Conservation (phyloP, 108 stramenopile genomes). For the Conticribra guillardii region DNA sequence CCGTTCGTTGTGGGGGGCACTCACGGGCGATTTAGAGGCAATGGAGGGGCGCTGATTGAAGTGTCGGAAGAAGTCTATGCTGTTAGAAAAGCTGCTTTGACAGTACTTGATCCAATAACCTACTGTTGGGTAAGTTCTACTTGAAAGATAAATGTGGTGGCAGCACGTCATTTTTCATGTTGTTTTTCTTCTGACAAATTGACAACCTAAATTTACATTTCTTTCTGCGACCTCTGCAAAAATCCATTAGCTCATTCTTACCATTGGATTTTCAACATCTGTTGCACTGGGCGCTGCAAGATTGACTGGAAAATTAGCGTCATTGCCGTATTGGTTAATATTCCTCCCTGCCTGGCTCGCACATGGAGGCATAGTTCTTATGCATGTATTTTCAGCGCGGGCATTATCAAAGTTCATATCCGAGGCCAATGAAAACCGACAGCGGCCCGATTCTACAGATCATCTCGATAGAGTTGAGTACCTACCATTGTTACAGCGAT, state of each 20-base stretch:
- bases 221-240: too few species aligned
- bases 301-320: slow-evolving; percentile 66
- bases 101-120: slow-evolving; percentile 80
- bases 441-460: slow-evolving; percentile 82
- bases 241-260: slow-evolving; percentile 73
- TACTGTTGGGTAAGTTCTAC: slow-evolving; percentile 80
- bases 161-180: too few species aligned
- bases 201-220: background rate
- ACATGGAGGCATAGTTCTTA: slow-evolving; percentile 70
- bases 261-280: slow-evolving; percentile 75
- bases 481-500: slow-evolving; percentile 80
- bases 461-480: slow-evolving; percentile 86
- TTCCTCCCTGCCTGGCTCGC: slow-evolving; percentile 79
- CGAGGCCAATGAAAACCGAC: slow-evolving; percentile 81
- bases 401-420: slow-evolving; percentile 80
- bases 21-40: slow-evolving; percentile 42
- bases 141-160: too few species aligned
- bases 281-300: slow-evolving; percentile 68
- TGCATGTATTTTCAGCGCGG: slow-evolving; percentile 70
- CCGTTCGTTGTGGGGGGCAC: slow-evolving; percentile 35
- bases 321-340: slow-evolving; percentile 78
- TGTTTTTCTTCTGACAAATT: slow-evolving; percentile 9
- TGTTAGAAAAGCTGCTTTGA: slow-evolving; percentile 80
- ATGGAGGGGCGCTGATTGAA: slow-evolving; percentile 57
- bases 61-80: slow-evolving; percentile 81